These are phyloP conservation scores for Annulohypoxylon nitens DNA, from an alignment of 495 filamentous ascomycete genomes.

Conservation along the genomic window DNA sequence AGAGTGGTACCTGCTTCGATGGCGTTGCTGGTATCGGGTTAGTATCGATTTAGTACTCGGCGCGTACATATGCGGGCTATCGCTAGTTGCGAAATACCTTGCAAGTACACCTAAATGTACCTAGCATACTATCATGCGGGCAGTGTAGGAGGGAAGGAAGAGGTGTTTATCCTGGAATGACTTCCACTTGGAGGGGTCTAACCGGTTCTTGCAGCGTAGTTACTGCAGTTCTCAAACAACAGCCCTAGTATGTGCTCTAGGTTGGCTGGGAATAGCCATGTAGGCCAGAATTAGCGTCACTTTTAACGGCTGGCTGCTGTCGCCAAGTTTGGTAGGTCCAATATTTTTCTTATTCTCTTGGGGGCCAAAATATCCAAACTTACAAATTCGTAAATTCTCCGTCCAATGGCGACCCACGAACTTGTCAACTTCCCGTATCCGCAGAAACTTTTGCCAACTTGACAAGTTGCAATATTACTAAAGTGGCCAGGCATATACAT, in stretches of 20 bases:
- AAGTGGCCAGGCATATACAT: constrained; percentile 23
- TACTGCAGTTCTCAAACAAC: constrained; percentile 14
- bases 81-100: constrained; percentile 32
- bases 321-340: constrained; percentile 16
- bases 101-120: constrained; percentile 18
- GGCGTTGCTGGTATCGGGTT: constrained; percentile 15
- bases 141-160: constrained; percentile 10
- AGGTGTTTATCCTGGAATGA: constrained; percentile 7
- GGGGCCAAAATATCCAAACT: constrained; percentile 15
- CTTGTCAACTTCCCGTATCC: not conserved
- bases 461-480: constrained; percentile 21
- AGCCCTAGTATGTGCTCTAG: constrained; percentile 16
- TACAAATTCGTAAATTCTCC: not conserved
- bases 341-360: constrained; percentile 15
- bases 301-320: constrained; percentile 34
- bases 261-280: not conserved
- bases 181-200: constrained; percentile 26
- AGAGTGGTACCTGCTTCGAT: constrained; percentile 35
- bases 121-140: not conserved
- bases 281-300: constrained; percentile 10
- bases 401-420: not conserved
- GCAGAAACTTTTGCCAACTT: constrained; percentile 7
- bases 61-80: constrained; percentile 36
- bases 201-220: constrained; percentile 1
- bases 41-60: constrained; percentile 23